Evolutionary conservation across 805 yeast species (phyloP).

Genomic region (Lachancea dasiensis): DNA sequence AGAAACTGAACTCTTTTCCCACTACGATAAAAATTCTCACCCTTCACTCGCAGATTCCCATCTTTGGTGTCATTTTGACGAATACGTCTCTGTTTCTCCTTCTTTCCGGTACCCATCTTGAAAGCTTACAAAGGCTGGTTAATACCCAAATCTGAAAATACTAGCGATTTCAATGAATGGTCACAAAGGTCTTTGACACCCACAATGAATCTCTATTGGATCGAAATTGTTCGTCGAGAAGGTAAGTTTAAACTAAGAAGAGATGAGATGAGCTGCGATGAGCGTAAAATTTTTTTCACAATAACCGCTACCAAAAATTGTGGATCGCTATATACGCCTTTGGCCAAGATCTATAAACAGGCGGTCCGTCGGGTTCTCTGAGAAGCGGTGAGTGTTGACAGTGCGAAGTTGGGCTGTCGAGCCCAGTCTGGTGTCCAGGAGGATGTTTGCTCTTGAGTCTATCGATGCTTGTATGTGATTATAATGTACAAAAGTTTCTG

Average conservation of each 20-base stretch:
- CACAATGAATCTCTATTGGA: slow-evolving; percentile 6
- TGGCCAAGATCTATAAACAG: no score
- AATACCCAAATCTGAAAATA: neutral
- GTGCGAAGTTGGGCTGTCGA: no score
- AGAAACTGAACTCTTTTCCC: slow-evolving; percentile 85
- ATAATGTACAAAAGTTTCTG: no score
- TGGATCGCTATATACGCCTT: no score
- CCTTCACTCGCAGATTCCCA: slow-evolving; percentile 89
- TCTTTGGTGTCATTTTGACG: slow-evolving; percentile 79
- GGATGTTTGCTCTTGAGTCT: no score
- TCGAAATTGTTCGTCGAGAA: neutral
- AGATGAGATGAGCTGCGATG: slow-evolving; percentile 20
- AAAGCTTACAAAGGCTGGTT: neutral
- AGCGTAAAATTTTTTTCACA: slow-evolving; percentile 11
- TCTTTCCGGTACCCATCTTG: slow-evolving; percentile 86
- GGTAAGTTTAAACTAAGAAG: neutral
- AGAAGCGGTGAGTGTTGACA: no score
- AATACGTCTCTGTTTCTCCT: slow-evolving; percentile 79
- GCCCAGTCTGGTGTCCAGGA: no score
- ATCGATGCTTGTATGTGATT: no score
- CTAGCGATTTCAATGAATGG: neutral
- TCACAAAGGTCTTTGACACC: neutral
- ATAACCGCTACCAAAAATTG: neutral
- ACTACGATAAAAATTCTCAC: slow-evolving; percentile 94
- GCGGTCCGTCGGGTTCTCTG: no score